Evolutionary conservation across 2,329 filamentous ascomycete genomes (phyloP).

Genomic region (Colletotrichum cereale): DNA sequence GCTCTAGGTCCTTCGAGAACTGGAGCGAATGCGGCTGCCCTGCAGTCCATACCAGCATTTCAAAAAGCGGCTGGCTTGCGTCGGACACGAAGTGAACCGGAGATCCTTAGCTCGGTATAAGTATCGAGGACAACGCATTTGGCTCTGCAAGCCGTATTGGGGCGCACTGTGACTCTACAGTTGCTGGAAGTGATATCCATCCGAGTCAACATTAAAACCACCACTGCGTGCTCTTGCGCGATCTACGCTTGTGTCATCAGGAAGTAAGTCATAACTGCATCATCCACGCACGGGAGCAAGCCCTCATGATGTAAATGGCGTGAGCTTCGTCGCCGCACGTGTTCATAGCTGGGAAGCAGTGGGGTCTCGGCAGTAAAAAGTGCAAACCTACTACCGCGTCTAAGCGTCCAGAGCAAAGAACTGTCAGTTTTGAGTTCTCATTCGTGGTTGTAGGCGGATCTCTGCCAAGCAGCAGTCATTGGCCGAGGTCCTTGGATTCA

Average conservation of each 20-base stretch:
- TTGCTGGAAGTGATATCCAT: not conserved
- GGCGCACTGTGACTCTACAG: not conserved
- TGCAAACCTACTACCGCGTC: not conserved
- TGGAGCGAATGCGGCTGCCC: not conserved
- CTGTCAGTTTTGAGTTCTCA: not conserved
- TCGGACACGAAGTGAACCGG: not conserved
- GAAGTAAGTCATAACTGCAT: not conserved
- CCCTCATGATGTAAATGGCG: too few relatives aligned
- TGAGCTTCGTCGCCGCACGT: not conserved
- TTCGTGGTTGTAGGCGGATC: not conserved
- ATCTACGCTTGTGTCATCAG: not conserved
- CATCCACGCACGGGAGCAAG: too few relatives aligned
- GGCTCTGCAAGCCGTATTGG: not conserved
- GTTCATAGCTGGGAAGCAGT: not conserved
- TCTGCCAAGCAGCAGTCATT: not conserved
- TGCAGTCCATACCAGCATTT: not conserved
- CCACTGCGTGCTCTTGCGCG: not conserved
- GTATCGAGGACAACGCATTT: not conserved
- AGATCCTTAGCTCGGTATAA: slow-evolving; percentile 1
- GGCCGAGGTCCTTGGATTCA: not conserved
- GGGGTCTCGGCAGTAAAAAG: accelerated
- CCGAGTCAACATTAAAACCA: not conserved
- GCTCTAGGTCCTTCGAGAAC: not conserved
- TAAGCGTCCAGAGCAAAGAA: not conserved
- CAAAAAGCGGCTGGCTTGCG: not conserved